A percentile compares a stretch with the other conserved stretches of the same genome.
These are phyloP conservation scores for Syncephalastrum sp. DNA, from an alignment of 371 early-diverging fungal species.

Conservation along the genomic window DNA sequence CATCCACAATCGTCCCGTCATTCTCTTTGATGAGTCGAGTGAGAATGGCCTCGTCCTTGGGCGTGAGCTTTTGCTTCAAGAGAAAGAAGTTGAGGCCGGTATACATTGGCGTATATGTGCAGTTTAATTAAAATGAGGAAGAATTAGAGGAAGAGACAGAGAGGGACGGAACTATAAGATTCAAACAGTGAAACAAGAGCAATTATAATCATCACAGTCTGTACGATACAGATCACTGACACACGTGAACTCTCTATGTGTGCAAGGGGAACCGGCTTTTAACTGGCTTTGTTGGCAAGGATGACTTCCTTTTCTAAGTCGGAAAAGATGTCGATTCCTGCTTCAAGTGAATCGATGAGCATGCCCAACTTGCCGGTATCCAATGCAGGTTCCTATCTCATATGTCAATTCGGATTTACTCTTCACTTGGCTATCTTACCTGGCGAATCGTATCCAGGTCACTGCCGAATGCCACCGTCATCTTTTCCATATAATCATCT, in stretches of 20 bases:
- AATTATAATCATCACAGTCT: too few species aligned
- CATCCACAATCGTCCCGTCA: slow-evolving; percentile 1
- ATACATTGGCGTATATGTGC: background rate
- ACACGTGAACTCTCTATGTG: background rate
- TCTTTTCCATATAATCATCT: slow-evolving; percentile 39
- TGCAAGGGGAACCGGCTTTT: background rate
- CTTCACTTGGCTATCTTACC: slow-evolving; percentile 14
- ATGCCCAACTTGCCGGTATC: slow-evolving; percentile 30
- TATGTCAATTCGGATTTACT: background rate
- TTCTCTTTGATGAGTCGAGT: slow-evolving; percentile 4
- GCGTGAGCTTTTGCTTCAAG: slow-evolving; percentile 4
- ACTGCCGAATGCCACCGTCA: slow-evolving; percentile 45
- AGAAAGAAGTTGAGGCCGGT: slow-evolving; percentile 4
- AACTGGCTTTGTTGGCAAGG: slow-evolving; percentile 20
- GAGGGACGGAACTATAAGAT: slow-evolving; percentile 1
- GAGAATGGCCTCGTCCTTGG: background rate
- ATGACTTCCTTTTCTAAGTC: slow-evolving; percentile 42
- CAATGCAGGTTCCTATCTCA: slow-evolving; percentile 39
- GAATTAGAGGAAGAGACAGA: background rate
- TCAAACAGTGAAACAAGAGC: background rate
- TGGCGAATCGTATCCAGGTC: slow-evolving; percentile 48
- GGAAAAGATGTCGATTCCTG: slow-evolving; percentile 46
- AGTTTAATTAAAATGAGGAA: background rate
- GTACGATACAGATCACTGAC: too few species aligned
- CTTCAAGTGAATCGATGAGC: slow-evolving; percentile 47